phyloP scores from a whole-genome alignment of 495 filamentous ascomycete genomes.

The Neurospora sp. region DNA sequence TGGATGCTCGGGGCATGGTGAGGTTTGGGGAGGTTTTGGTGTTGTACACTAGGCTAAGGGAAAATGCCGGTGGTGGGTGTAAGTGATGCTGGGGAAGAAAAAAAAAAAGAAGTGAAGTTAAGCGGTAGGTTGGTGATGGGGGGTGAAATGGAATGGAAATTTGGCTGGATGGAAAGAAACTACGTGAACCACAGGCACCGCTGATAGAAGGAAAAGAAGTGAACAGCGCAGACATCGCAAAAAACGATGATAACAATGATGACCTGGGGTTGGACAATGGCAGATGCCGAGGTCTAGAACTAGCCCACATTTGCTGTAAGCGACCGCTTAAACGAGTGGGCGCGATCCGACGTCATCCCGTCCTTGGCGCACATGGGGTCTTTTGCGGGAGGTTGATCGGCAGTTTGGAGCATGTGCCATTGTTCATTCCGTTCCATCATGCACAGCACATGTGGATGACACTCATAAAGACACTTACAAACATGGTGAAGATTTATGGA shows the following conservation, averaged over 20 bases:
- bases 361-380: neutral
- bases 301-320: neutral
- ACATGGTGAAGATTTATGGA: neutral
- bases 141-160: neutral
- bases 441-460: neutral
- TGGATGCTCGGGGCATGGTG: conserved; percentile 16
- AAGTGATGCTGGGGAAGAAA: neutral
- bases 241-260: neutral
- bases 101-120: neutral
- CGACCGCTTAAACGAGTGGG: neutral
- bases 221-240: neutral
- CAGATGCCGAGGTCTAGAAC: neutral
- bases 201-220: neutral
- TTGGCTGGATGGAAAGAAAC: neutral
- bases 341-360: neutral
- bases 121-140: neutral
- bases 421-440: neutral
- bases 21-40: neutral
- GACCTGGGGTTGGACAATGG: neutral
- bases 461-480: neutral
- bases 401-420: neutral
- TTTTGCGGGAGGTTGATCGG: neutral
- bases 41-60: neutral
- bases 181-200: neutral
- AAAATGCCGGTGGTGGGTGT: neutral